Conservation (phyloP, 257 asterid species). For the Scutellaria baicalensis region DNA sequence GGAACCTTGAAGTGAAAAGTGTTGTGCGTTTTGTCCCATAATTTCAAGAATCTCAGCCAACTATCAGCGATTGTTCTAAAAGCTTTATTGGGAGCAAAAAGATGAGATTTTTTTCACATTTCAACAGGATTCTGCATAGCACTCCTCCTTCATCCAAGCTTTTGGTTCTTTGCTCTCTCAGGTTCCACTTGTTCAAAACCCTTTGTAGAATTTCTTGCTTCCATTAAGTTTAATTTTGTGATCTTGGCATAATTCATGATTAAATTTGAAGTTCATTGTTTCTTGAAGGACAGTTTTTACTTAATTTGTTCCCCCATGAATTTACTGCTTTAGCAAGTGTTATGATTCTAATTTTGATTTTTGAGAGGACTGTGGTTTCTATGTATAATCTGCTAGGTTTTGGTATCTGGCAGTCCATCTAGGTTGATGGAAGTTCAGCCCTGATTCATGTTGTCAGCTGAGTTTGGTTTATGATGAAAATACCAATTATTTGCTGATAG, state of each 20-base stretch:
- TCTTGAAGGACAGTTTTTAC: background rate
- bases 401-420: background rate
- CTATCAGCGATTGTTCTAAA: background rate
- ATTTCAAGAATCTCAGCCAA: background rate
- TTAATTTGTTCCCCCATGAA: no score
- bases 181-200: constrained; percentile 27
- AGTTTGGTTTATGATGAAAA: background rate
- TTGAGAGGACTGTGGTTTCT: background rate
- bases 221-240: background rate
- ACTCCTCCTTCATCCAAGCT: constrained; percentile 49
- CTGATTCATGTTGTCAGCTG: background rate
- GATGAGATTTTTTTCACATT: constrained; percentile 62
- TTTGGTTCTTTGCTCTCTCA: constrained; percentile 53
- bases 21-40: background rate
- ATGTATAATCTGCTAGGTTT: background rate
- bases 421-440: background rate
- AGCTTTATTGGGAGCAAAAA: background rate
- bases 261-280: background rate
- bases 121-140: constrained; percentile 33
- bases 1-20: background rate
- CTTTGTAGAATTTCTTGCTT: background rate
- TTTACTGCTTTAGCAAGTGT: background rate
- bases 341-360: background rate
- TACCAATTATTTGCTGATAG: background rate
- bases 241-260: background rate